A percentile compares a stretch with the other conserved stretches of the same genome.
Evolutionary conservation across 345 rosid species (phyloP).

Genomic region (Gossypium ekmanianum): DNA sequence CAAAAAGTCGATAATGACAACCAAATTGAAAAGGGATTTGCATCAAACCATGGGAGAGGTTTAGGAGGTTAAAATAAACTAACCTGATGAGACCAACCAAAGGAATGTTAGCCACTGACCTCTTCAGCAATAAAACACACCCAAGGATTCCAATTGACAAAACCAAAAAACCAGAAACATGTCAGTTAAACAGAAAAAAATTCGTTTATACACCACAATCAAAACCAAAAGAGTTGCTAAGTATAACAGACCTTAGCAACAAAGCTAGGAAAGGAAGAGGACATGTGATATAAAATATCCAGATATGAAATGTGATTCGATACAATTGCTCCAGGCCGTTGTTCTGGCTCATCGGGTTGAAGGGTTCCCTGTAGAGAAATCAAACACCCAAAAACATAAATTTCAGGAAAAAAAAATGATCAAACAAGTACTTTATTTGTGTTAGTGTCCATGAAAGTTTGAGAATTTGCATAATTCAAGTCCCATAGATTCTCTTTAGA

Average conservation of each 20-base stretch:
- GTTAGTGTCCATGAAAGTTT: too few relatives aligned
- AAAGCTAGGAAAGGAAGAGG: neutral
- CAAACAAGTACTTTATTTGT: neutral
- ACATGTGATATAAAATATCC: neutral
- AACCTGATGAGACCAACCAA: neutral
- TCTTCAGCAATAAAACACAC: neutral
- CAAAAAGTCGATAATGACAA: too few relatives aligned
- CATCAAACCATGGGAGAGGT: neutral
- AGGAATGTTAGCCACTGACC: neutral
- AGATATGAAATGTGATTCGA: neutral
- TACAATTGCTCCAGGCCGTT: neutral
- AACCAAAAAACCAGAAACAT: neutral
- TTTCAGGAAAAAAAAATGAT: neutral
- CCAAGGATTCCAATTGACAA: neutral
- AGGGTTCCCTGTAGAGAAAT: neutral
- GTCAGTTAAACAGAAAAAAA: neutral
- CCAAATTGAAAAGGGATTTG: too few relatives aligned
- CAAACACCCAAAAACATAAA: neutral
- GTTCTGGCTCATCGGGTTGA: neutral
- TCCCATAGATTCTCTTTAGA: too few relatives aligned
- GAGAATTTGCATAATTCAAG: too few relatives aligned
- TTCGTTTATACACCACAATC: neutral
- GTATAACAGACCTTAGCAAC: neutral
- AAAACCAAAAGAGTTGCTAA: neutral
- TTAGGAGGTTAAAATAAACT: neutral